Base-by-base conservation (phyloP, 345 rosid species). In the Acer saccharum region DNA sequence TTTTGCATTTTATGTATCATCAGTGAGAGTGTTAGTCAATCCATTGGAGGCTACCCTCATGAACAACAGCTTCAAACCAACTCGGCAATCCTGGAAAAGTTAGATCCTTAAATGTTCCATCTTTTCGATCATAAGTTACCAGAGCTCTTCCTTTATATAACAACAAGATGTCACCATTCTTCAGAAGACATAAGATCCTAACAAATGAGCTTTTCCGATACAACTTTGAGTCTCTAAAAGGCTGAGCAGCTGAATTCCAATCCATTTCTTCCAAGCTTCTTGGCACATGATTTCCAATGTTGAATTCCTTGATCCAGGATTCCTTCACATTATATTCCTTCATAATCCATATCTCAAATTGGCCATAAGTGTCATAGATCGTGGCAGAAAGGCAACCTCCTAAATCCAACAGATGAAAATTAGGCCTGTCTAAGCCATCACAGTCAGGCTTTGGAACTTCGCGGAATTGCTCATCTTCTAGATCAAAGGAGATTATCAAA, bases 251-350 rank as follows among this genome's bases (percentile, higher is more conserved):
- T 50, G 63, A 7, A 14, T 73, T 58, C 12, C 23, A 20, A 1
- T 58, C 63, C 63, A 6, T 14, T n/a, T 60, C 61, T 14, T 68
- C 64, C 39, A 82, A 29, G 8, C 67, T 81, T 48, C 55, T 80
- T 3, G 79, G 88, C 69, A 62, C 18, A 23, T 50, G 13, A 50
- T 2, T 12, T 61, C 85, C 79, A 13, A 85, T 76, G 60, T 25
- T 78, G 62, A 29, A 77, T 60, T 82, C 76, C 69, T 64, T 77
- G 2, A 32, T 35, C 84, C 90, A 87, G 29, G 88, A 77, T 23
- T 83, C 81, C 27, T 68, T 68, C 25, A 48, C 77, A 4, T 21
- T 79, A 39, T 81, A 85, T 0, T 76, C 73, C 70, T 79, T 83
- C 85, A 80, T 70, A 14, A 61, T 67, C 84, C 86, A 85, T 6